Evolutionary conservation across 2,329 filamentous ascomycete species (phyloP).

Genomic region (Camillea tinctor): DNA sequence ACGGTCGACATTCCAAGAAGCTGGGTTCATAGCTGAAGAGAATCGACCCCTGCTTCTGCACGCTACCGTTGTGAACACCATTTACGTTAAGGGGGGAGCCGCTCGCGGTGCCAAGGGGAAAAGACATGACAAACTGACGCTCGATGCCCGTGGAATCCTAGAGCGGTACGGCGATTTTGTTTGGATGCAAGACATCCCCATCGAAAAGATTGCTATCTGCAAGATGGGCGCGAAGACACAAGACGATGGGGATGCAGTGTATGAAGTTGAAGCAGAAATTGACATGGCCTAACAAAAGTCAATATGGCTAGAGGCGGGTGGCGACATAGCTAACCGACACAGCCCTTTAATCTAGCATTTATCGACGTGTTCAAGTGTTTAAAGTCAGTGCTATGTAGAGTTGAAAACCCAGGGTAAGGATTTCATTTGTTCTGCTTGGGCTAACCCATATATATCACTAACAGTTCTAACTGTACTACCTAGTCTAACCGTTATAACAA

Average conservation of each 20-base stretch:
- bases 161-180: slow-evolving; percentile 60
- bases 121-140: slow-evolving; percentile 40
- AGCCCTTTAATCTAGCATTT: too few relatives aligned
- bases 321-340: too few relatives aligned
- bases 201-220: slow-evolving; percentile 77
- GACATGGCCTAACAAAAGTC: slow-evolving; percentile 17
- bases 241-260: slow-evolving; percentile 51
- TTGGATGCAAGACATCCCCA: slow-evolving; percentile 66
- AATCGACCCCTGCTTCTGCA: slow-evolving; percentile 70
- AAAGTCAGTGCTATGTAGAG: too few relatives aligned
- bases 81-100: slow-evolving; percentile 60
- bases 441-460: too few relatives aligned
- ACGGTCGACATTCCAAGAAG: slow-evolving; percentile 51
- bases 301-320: too few relatives aligned
- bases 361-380: too few relatives aligned
- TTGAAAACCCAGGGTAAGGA: too few relatives aligned
- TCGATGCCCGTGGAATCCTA: slow-evolving; percentile 58
- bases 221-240: slow-evolving; percentile 80
- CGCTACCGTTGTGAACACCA: slow-evolving; percentile 82
- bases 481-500: background rate
- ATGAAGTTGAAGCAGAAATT: slow-evolving; percentile 53
- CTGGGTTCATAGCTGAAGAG: slow-evolving; percentile 57
- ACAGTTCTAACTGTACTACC: too few relatives aligned
- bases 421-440: too few relatives aligned
- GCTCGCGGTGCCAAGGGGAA: slow-evolving; percentile 23